Percentiles rank a stretch among this genome's conserved stretches.
Evolutionary conservation across 2,329 filamentous ascomycete species (phyloP).

Genomic region (Boeremia exigua): DNA sequence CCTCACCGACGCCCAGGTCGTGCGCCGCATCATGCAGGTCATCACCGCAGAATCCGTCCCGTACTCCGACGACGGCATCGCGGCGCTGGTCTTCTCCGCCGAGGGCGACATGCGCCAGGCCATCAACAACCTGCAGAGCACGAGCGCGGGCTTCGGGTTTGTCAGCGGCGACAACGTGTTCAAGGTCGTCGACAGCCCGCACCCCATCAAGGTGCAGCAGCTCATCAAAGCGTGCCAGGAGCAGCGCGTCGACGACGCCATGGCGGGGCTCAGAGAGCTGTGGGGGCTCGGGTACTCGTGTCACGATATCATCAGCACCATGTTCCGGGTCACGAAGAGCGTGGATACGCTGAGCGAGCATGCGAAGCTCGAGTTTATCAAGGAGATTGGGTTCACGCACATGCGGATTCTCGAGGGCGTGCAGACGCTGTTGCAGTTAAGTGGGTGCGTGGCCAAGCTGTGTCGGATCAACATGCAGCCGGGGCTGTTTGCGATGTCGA

Average conservation of each 20-base stretch:
- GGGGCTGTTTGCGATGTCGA: constrained; percentile 68
- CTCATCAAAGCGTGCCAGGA: constrained; percentile 99
- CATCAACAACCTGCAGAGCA: constrained; percentile 97
- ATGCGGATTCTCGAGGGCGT: constrained; percentile 99
- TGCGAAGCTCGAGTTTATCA: constrained; percentile 95
- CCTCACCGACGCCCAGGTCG: constrained; percentile 89
- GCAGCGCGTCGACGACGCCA: constrained; percentile 83
- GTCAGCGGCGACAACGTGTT: constrained; percentile 99
- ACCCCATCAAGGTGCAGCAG: constrained; percentile 97
- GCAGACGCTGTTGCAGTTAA: constrained; percentile 91
- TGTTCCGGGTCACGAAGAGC: constrained; percentile 98
- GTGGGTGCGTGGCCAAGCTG: constrained; percentile 87
- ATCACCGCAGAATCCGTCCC: constrained; percentile 90
- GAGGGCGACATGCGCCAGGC: constrained; percentile 99
- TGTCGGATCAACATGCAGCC: constrained; percentile 98
- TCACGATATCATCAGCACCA: constrained; percentile 98
- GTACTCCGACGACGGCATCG: constrained; percentile 90
- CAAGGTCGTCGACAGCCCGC: constrained; percentile 93
- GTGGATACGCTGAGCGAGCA: constrained; percentile 92
- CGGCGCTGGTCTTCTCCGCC: constrained; percentile 94
- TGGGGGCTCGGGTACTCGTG: constrained; percentile 98
- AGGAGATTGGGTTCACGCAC: constrained; percentile 97
- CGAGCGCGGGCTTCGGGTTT: constrained; percentile 90
- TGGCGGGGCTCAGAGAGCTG: constrained; percentile 86
- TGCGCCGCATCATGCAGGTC: constrained; percentile 89